Base-by-base conservation (phyloP, 306 rosid genomes). In the Trifolium subterraneum region DNA sequence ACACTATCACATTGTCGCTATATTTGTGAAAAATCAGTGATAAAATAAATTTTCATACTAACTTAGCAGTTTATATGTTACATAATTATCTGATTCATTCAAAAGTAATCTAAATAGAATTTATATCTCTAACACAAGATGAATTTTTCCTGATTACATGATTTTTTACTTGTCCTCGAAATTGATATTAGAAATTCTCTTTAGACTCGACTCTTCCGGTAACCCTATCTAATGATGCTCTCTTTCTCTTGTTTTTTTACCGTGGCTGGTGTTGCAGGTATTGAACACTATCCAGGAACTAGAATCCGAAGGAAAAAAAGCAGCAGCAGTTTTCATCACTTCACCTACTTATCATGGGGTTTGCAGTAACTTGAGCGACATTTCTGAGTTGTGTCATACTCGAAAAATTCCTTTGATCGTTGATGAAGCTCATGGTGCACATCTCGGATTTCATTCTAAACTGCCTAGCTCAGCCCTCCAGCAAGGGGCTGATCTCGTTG, bases 351-450 rank as follows among this genome's bases (percentile, higher is more conserved):
- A 93, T 64, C 96, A 89, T 64, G 97, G 97, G 18, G 68, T 90
- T 72, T 93, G 98, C 88, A 86, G 97, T 71, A 70, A 81, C 79
- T 67, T 93, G 81, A 65, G 69, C 0, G 75, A 85, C 80, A 93
- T 93, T 76, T 86, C 90, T n/a, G 82, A 58, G 42, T 68, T 93
- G 31, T 93, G 98, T 79, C 97, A 89, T 80, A 84, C 88, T 77
- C 82, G 42, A 50, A 87, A 85, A 70, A 85, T 93, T 82, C 97
- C 97, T 73, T 76, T 93, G 68, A 86, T 90, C 10, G 97, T 93
- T 36, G 98, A 93, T 83, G 98, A 90, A 86, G 98, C 98, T 72
- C 98, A 93, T 42, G 98, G 97, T 23, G 93, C 97, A 71, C 97
- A 93, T 77, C 80, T 90, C 3, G 98, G 97, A 62, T 88, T 93